Evolutionary conservation across 1,284 basidiomycete species (phyloP).

Genomic region (Hymenochaete sp.): DNA sequence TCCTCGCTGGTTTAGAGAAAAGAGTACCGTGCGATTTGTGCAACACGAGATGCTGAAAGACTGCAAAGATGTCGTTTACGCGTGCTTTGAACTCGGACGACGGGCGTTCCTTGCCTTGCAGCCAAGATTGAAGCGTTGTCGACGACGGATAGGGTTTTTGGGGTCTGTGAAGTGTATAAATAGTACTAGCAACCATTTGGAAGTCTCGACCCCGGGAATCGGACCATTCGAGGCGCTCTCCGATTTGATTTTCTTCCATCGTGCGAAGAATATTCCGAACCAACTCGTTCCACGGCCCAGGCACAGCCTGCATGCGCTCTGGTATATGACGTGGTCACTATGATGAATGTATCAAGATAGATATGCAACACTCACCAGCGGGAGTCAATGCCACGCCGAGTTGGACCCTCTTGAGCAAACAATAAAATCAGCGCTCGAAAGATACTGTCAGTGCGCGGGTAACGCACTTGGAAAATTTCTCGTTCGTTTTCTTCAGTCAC

Average conservation of each 20-base stretch:
- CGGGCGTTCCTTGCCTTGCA: slow-evolving; percentile 39
- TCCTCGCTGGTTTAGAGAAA: slow-evolving; percentile 42
- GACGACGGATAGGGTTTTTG: slow-evolving; percentile 42
- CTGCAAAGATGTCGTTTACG: slow-evolving; percentile 41
- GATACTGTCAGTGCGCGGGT: not conserved
- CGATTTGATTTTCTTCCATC: slow-evolving; percentile 15
- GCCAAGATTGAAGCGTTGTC: slow-evolving; percentile 49
- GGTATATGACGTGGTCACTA: slow-evolving; percentile 2
- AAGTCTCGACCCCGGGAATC: slow-evolving; percentile 59
- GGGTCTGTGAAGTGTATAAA: slow-evolving; percentile 51
- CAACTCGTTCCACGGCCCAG: slow-evolving; percentile 50
- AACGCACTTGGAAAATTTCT: slow-evolving; percentile 54
- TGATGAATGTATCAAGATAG: slow-evolving; percentile 1
- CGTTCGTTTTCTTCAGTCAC: slow-evolving; percentile 51
- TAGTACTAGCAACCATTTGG: slow-evolving; percentile 55
- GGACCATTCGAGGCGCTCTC: slow-evolving; percentile 49
- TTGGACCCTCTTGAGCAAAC: slow-evolving; percentile 43
- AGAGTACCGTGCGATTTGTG: slow-evolving; percentile 30
- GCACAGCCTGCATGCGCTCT: slow-evolving; percentile 68
- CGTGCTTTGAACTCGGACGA: slow-evolving; percentile 36
- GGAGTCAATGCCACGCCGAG: slow-evolving; percentile 61
- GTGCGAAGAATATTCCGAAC: slow-evolving; percentile 41
- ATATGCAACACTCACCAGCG: slow-evolving; percentile 38
- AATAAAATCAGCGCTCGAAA: not conserved
- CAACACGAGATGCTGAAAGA: slow-evolving; percentile 45